Conservation (phyloP, 2,329 filamentous ascomycete species). For the Zopfia rhizophila region DNA sequence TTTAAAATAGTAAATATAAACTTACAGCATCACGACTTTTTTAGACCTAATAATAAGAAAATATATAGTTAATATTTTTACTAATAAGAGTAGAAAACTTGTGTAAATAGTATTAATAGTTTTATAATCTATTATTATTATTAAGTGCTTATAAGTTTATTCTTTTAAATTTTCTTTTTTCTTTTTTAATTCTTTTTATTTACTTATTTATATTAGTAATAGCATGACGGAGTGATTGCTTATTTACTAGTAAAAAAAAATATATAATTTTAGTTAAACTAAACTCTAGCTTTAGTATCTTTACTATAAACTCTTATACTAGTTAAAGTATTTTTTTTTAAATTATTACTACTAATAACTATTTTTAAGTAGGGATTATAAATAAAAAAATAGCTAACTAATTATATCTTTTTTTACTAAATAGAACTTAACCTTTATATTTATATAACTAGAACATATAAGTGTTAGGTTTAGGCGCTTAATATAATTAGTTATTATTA, state of each 20-base stretch:
- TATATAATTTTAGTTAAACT: constrained; percentile 27
- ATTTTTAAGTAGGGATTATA: constrained; percentile 11
- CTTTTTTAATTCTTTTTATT: constrained; percentile 21
- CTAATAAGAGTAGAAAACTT: too few species aligned
- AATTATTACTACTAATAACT: constrained; percentile 5
- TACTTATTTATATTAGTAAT: constrained; percentile 21
- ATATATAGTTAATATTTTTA: too few species aligned
- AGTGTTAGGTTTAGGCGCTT: constrained; percentile 77
- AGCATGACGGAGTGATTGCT: constrained; percentile 23
- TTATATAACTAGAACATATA: constrained; percentile 75
- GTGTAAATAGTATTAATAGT: constrained; percentile 3
- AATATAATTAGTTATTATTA: constrained; percentile 83
- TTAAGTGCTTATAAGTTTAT: constrained; percentile 7
- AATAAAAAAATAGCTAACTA: constrained; percentile 23
- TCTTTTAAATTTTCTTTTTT: constrained; percentile 23
- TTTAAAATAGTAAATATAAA: too few species aligned
- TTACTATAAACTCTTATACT: constrained; percentile 24
- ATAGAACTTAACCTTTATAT: constrained; percentile 70
- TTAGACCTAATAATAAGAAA: too few species aligned
- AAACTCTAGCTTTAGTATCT: constrained; percentile 23
- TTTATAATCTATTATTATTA: not conserved
- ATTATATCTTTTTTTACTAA: constrained; percentile 27
- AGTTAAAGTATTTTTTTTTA: constrained; percentile 14
- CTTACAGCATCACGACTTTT: too few species aligned
- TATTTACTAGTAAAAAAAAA: constrained; percentile 26